A percentile compares a stretch with the other conserved stretches of the same genome.
Evolutionary conservation across 768 basidiomycete genomes (phyloP).

Genomic region (Russula vinacea): DNA sequence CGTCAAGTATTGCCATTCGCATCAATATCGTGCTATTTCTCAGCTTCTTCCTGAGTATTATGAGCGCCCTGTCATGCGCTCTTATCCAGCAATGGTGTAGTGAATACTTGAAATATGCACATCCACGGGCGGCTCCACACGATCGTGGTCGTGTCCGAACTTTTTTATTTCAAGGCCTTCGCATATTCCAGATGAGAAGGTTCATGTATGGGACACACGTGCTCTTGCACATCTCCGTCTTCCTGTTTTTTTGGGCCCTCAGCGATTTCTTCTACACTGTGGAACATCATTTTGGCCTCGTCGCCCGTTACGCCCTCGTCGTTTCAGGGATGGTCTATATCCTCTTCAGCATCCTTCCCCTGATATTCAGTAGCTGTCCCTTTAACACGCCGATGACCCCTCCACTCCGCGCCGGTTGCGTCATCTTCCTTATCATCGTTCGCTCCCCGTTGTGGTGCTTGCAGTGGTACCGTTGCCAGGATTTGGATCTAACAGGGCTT

Average conservation of each 20-base stretch:
- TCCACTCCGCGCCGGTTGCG: neutral
- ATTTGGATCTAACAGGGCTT: neutral
- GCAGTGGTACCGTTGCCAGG: neutral
- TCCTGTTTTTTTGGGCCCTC: slow-evolving; percentile 23
- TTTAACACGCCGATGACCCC: slow-evolving; percentile 22
- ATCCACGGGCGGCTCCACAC: slow-evolving; percentile 12
- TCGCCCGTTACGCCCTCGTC: neutral
- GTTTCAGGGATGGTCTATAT: slow-evolving; percentile 2
- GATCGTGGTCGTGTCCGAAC: slow-evolving; percentile 21
- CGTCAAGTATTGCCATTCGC: slow-evolving; percentile 12
- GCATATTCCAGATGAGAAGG: slow-evolving; percentile 13
- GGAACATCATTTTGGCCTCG: neutral
- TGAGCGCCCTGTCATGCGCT: slow-evolving; percentile 19
- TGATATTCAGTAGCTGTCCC: slow-evolving; percentile 17
- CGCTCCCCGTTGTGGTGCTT: neutral
- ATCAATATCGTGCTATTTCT: slow-evolving; percentile 24
- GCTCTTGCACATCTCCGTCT: slow-evolving; percentile 17
- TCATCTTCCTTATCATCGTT: neutral
- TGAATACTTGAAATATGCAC: slow-evolving; percentile 9
- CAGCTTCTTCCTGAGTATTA: slow-evolving; percentile 21
- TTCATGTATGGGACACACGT: slow-evolving; percentile 21
- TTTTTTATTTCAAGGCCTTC: slow-evolving; percentile 11
- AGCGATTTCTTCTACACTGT: slow-evolving; percentile 13
- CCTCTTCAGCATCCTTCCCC: slow-evolving; percentile 17
- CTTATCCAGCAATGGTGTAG: slow-evolving; percentile 28